Percentiles rank a stretch among this genome's conserved stretches.
phyloP scores from a whole-genome alignment of 176 grass and related monocot species.

The Cocos nucifera region DNA sequence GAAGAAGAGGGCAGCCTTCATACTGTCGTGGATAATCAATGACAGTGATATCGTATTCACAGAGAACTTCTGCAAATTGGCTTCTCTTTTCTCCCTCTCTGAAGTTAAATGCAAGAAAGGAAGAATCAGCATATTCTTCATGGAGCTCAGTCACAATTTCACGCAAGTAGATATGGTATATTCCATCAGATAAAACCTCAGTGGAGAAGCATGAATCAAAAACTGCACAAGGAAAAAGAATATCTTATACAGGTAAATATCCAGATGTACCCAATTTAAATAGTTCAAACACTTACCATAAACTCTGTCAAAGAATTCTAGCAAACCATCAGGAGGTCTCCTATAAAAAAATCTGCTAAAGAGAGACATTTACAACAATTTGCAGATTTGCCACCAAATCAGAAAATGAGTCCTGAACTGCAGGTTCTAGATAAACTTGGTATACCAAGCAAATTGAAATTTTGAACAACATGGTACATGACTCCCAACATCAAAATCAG shows the following conservation, averaged over 20 bases:
- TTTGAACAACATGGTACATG: too few relatives aligned
- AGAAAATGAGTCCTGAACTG: too few relatives aligned
- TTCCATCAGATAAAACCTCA: constrained; percentile 74
- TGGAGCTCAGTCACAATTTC: constrained; percentile 78
- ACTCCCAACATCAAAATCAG: too few relatives aligned
- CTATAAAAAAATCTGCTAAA: constrained; percentile 99
- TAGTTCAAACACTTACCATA: constrained; percentile 46
- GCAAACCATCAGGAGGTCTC: constrained; percentile 87
- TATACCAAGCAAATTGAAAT: too few relatives aligned
- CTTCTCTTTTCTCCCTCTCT: constrained; percentile 91
- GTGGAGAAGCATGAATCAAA: constrained; percentile 99
- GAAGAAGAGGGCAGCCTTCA: constrained; percentile 90
- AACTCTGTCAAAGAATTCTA: constrained; percentile 88
- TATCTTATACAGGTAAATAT: constrained; percentile 21
- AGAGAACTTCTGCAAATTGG: constrained; percentile 67
- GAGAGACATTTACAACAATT: constrained; percentile 62
- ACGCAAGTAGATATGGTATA: constrained; percentile 82
- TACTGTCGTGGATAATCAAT: constrained; percentile 94
- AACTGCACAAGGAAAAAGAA: constrained; percentile 51
- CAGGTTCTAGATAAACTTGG: too few relatives aligned
- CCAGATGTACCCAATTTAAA: constrained; percentile 4
- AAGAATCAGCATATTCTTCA: constrained; percentile 71
- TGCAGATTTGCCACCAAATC: too few relatives aligned
- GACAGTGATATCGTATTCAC: constrained; percentile 62
- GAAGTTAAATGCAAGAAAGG: constrained; percentile 88